Conservation (phyloP, 2,329 filamentous ascomycete genomes). For the Graphilbum fragrans region DNA sequence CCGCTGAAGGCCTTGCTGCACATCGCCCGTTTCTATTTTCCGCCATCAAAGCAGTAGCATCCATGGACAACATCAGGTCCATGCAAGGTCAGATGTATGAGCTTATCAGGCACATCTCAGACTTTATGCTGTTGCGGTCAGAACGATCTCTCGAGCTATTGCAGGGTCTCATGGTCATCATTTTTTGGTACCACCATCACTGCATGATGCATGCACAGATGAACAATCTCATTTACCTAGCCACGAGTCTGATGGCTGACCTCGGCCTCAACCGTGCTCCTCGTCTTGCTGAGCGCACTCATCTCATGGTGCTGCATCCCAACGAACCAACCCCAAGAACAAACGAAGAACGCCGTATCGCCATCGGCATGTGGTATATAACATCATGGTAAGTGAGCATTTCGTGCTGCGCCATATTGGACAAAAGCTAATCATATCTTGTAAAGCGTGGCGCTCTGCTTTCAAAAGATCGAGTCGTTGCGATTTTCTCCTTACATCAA, state of each 20-base stretch:
- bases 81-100: slow-evolving; percentile 38
- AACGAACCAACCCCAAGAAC: slow-evolving; percentile 25
- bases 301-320: slow-evolving; percentile 28
- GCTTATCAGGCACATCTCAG: slow-evolving; percentile 31
- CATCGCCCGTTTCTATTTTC: slow-evolving; percentile 35
- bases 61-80: slow-evolving; percentile 30
- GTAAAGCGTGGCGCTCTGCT: slow-evolving; percentile 28
- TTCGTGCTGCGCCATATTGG: not conserved
- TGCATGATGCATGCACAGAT: slow-evolving; percentile 40
- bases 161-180: slow-evolving; percentile 33
- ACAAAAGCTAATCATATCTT: not conserved
- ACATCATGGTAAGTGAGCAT: slow-evolving; percentile 31
- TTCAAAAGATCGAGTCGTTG: slow-evolving; percentile 33
- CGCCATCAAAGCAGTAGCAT: slow-evolving; percentile 36
- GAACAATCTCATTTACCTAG: slow-evolving; percentile 35
- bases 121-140: slow-evolving; percentile 35
- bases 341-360: slow-evolving; percentile 37
- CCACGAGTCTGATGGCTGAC: slow-evolving; percentile 32
- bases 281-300: slow-evolving; percentile 26
- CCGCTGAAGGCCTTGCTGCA: slow-evolving; percentile 22
- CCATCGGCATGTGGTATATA: slow-evolving; percentile 42
- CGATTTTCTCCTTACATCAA: slow-evolving; percentile 40
- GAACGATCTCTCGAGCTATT: slow-evolving; percentile 38
- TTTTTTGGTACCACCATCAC: slow-evolving; percentile 42
- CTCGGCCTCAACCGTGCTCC: slow-evolving; percentile 31